phyloP scores from a whole-genome alignment of 768 basidiomycete genomes.

The Naganishia friedmannii region DNA sequence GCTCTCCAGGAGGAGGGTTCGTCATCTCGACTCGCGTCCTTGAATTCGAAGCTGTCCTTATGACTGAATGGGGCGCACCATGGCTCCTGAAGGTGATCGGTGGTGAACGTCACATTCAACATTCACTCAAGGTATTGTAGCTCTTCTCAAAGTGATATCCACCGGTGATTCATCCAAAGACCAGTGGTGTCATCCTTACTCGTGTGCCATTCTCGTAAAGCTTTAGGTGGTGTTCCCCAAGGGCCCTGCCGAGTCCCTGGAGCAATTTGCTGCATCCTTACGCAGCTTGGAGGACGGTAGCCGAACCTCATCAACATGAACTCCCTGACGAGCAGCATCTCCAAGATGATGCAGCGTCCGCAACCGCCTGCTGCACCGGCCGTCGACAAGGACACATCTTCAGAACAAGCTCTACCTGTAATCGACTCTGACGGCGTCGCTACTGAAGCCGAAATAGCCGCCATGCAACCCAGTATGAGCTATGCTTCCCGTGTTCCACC shows the following conservation, averaged over 20 bases:
- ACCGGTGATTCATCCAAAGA: no score
- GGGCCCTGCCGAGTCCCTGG: background rate
- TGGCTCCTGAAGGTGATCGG: no score
- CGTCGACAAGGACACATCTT: background rate
- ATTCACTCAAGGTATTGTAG: no score
- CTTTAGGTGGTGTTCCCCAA: background rate
- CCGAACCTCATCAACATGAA: slow-evolving; percentile 7
- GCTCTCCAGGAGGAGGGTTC: background rate
- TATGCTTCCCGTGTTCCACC: slow-evolving; percentile 29
- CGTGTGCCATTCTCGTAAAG: background rate
- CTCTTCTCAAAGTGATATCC: no score
- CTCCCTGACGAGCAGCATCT: slow-evolving; percentile 23
- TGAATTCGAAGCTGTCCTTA: no score
- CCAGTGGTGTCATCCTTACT: no score
- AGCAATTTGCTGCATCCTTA: background rate
- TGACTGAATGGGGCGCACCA: background rate
- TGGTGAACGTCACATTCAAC: no score
- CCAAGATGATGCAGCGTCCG: slow-evolving; percentile 26
- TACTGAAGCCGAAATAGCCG: background rate
- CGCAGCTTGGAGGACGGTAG: background rate
- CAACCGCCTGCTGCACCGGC: slow-evolving; percentile 7
- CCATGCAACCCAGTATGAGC: slow-evolving; percentile 18
- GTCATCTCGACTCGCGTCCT: slow-evolving; percentile 26
- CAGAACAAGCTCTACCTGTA: background rate
- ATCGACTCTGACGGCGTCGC: slow-evolving; percentile 1